Evolutionary conservation across 257 asterid species (phyloP).

Genomic region (Knoxia roxburghii): DNA sequence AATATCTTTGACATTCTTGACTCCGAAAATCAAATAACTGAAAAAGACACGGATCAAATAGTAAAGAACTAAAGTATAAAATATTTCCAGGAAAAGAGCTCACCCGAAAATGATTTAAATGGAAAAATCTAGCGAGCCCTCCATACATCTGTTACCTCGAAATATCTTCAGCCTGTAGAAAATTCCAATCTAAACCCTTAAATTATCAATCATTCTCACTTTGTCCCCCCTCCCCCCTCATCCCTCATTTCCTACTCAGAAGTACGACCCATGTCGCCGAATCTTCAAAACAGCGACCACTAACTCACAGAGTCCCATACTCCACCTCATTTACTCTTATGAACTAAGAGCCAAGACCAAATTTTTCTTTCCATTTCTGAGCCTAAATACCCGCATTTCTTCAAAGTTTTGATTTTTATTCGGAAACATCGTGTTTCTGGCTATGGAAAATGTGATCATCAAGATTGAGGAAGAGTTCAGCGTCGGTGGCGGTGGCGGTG

Average conservation of each 20-base stretch:
- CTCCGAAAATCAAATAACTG: neutral
- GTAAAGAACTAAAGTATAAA: too few relatives aligned
- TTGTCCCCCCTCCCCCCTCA: too few relatives aligned
- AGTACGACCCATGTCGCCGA: neutral
- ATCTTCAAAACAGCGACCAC: neutral
- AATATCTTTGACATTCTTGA: neutral
- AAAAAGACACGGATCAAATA: too few relatives aligned
- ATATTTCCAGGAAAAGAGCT: too few relatives aligned
- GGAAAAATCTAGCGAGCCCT: neutral
- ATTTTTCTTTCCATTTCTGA: neutral
- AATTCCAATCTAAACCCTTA: conserved; percentile 21
- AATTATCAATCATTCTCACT: neutral
- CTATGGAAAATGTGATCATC: conserved; percentile 25
- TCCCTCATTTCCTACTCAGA: neutral
- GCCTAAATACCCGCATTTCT: neutral
- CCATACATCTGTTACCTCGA: neutral
- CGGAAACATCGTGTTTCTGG: neutral
- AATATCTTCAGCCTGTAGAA: conserved; percentile 21
- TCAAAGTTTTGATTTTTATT: neutral
- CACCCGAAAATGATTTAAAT: neutral
- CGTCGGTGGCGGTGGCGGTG: conserved; percentile 14
- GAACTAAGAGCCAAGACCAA: neutral
- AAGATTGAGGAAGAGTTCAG: conserved; percentile 41
- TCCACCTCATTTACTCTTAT: neutral
- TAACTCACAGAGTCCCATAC: neutral